Evolutionary conservation across 805 yeast genomes (phyloP).

Genomic region (Wickerhamiella nectarea): DNA sequence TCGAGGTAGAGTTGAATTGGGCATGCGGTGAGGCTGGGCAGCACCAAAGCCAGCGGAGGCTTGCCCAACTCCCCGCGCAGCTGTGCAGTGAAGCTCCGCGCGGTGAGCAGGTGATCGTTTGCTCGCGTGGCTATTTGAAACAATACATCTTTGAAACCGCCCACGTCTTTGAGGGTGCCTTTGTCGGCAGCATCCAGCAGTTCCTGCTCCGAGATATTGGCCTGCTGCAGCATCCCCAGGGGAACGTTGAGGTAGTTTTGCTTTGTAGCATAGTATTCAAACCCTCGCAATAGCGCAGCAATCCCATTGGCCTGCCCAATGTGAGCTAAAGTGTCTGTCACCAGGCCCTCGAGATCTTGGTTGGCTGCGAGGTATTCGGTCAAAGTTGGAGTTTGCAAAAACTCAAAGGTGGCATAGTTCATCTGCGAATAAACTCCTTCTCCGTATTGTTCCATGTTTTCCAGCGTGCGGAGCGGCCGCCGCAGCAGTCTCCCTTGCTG

Average conservation of each 20-base stretch:
- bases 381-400: conserved; percentile 31
- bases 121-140: conserved; percentile 62
- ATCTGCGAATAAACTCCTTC: conserved; percentile 69
- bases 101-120: conserved; percentile 65
- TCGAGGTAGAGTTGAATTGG: conserved; percentile 53
- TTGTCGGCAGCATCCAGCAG: conserved; percentile 34
- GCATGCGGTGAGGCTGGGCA: conserved; percentile 54
- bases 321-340: conserved; percentile 59
- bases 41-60: conserved; percentile 41
- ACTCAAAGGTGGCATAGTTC: conserved; percentile 33
- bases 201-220: conserved; percentile 49
- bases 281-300: conserved; percentile 47
- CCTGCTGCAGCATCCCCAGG: conserved; percentile 39
- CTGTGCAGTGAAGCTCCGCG: conserved; percentile 39
- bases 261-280: conserved; percentile 40
- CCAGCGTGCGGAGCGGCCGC: conserved; percentile 34
- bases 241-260: conserved; percentile 49
- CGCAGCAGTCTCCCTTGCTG: conserved; percentile 40
- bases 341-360: conserved; percentile 30
- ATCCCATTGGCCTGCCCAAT: conserved; percentile 71
- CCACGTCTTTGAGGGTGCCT: conserved; percentile 15
- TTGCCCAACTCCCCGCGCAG: conserved; percentile 29
- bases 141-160: conserved; percentile 34
- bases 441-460: conserved; percentile 58
- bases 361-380: conserved; percentile 34